These are phyloP conservation scores for Aspergillus sp. DNA, from an alignment of 2,329 filamentous ascomycete genomes.

Conservation along the genomic window DNA sequence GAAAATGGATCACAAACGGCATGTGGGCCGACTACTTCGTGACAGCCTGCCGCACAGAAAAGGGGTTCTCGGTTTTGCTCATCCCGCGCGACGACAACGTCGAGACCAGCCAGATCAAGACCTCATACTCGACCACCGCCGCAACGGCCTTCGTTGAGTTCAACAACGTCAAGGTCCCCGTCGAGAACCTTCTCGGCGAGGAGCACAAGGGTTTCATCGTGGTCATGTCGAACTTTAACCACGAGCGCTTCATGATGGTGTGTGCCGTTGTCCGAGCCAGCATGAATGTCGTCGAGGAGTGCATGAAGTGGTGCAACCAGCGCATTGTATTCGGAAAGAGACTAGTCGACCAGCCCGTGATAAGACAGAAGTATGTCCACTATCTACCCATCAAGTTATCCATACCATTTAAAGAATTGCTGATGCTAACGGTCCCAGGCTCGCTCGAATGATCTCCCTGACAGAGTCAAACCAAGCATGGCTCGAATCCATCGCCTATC, in stretches of 20 bases:
- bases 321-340: conserved; percentile 80
- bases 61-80: conserved; percentile 74
- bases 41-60: conserved; percentile 73
- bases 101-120: conserved; percentile 63
- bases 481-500: conserved; percentile 81
- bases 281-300: conserved; percentile 75
- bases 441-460: conserved; percentile 83
- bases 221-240: conserved; percentile 85
- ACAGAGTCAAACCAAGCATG: conserved; percentile 81
- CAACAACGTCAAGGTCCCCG: conserved; percentile 83
- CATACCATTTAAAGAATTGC: neutral
- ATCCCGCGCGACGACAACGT: conserved; percentile 72
- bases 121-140: conserved; percentile 71
- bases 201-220: conserved; percentile 86
- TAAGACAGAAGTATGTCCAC: conserved; percentile 66
- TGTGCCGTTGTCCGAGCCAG: conserved; percentile 65
- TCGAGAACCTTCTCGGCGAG: conserved; percentile 72
- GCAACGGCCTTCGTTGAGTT: conserved; percentile 79
- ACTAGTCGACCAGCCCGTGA: conserved; percentile 78
- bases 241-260: conserved; percentile 77
- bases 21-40: conserved; percentile 83
- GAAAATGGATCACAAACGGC: conserved; percentile 87
- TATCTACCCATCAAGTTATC: neutral
- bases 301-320: conserved; percentile 85
- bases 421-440: conserved; percentile 39